phyloP scores from a whole-genome alignment of 2,329 filamentous ascomycete species.

The Hawksworthiomyces lignivorus region DNA sequence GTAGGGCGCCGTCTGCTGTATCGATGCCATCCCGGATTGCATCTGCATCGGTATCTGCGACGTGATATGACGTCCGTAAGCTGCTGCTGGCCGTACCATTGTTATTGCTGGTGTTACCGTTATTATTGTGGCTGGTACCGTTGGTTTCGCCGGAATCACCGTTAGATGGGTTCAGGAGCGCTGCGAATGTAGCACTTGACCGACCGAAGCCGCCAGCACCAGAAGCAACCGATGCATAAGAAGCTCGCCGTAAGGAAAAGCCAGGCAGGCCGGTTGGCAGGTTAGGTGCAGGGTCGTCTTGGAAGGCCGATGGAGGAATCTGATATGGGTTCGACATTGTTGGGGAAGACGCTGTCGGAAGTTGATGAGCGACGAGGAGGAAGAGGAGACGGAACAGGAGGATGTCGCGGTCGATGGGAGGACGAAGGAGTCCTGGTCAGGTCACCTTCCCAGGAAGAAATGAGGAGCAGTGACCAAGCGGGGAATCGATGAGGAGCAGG shows the following conservation, averaged over 20 bases:
- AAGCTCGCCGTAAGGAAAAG: slow-evolving; percentile 28
- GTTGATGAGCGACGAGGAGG: too few relatives aligned
- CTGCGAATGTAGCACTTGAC: slow-evolving; percentile 39
- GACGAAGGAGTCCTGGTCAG: too few relatives aligned
- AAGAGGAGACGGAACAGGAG: slow-evolving; percentile 14
- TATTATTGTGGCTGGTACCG: slow-evolving; percentile 20
- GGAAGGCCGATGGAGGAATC: slow-evolving; percentile 25
- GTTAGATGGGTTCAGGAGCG: slow-evolving; percentile 34
- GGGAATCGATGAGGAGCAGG: too few relatives aligned
- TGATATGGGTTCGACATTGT: slow-evolving; percentile 38
- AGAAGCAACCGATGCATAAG: slow-evolving; percentile 36
- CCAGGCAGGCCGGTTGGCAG: slow-evolving; percentile 18
- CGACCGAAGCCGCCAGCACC: slow-evolving; percentile 29
- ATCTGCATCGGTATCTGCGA: slow-evolving; percentile 16
- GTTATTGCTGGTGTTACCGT: slow-evolving; percentile 2
- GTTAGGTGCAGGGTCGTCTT: slow-evolving; percentile 23
- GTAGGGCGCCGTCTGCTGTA: slow-evolving; percentile 18
- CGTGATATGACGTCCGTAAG: slow-evolving; percentile 3
- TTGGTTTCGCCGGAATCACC: slow-evolving; percentile 6
- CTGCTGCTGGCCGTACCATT: background rate
- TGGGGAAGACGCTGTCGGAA: background rate
- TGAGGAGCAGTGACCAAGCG: too few relatives aligned
- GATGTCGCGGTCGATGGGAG: slow-evolving; percentile 6
- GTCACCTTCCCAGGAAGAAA: too few relatives aligned
- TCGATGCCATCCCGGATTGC: slow-evolving; percentile 22